Evolutionary conservation across 169 alveolate species (phyloP), one percentile per base, ranked within the genome.

Genomic region (Eimeria sp.): DNA sequence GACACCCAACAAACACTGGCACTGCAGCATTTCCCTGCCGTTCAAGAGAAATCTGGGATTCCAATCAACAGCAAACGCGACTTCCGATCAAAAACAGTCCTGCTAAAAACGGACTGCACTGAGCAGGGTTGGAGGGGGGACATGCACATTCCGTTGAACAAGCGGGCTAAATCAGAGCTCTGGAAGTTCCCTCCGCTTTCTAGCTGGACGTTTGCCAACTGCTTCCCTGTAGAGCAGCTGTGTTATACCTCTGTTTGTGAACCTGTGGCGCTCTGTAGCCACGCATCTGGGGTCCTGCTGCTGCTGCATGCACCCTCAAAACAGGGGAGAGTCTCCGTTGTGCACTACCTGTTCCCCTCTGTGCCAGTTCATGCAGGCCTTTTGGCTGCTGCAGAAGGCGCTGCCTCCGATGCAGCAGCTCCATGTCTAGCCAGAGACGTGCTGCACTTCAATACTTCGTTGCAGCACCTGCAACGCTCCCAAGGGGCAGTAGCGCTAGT

Each of bases 191-290:
- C n/a, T 61, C 70, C 70, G 2, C 91, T 57, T 51, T 51, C 70
- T 45, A 20, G 18, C 13, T 83, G 91, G 91, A 51, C 70, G 18
- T 83, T 83, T 49, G 91, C 91, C 11, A 83, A 83, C 73, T 83
- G 91, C 73, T 22, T 43, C 6, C 51, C 91, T n/a, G 73, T 83
- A 4, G 75, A 83, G 51, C 54, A 51, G 45, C 14, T 30, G 16
- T 51, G 20, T n/a, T 11, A 5, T 47, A 54, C 91, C 11, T 49
- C 43, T 30, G 75, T 5, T 51, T 43, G 13, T 40, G 49, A 83
- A 40, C 75, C 75, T 10, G 25, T 51, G 57, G 70, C 91, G 11
- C 30, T 83, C 51, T 51, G 73, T 51, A 54, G 57, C 61, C 27
- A 57, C 91, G 49, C 27, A 4, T 10, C 34, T 54, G 91, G 91